These are phyloP conservation scores for Polytolypa hystricis DNA, from an alignment of 2,329 filamentous ascomycete species.

Conservation along the genomic window DNA sequence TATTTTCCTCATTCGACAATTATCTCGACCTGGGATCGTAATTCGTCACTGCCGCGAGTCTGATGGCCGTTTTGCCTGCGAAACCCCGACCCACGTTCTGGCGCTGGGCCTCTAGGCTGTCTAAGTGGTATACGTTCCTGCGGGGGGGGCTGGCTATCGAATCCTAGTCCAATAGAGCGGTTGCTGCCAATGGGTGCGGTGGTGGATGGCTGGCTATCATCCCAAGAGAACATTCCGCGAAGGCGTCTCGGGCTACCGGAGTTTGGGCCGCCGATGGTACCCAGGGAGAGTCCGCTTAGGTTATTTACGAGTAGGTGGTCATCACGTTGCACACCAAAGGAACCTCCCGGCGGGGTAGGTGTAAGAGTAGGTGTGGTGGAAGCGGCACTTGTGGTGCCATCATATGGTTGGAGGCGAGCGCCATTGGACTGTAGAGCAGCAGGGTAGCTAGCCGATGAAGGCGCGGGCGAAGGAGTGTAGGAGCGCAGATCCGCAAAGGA, in stretches of 20 bases:
- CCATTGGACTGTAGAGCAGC: slow-evolving; percentile 54
- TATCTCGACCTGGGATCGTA: slow-evolving; percentile 52
- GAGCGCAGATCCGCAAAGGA: slow-evolving; percentile 93
- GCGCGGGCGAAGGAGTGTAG: slow-evolving; percentile 86
- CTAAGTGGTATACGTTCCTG: slow-evolving; percentile 47
- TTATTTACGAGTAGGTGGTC: slow-evolving; percentile 53
- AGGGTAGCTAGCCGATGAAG: slow-evolving; percentile 80
- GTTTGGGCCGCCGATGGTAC: slow-evolving; percentile 36
- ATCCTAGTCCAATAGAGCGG: slow-evolving; percentile 48
- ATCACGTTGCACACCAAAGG: slow-evolving; percentile 40
- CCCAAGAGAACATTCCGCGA: slow-evolving; percentile 52
- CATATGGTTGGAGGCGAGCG: slow-evolving; percentile 47
- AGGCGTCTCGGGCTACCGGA: slow-evolving; percentile 47
- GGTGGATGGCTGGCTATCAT: slow-evolving; percentile 36
- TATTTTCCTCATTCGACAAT: slow-evolving; percentile 48
- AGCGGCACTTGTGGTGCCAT: slow-evolving; percentile 44
- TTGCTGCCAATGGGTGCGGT: slow-evolving; percentile 54
- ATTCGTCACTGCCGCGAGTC: slow-evolving; percentile 51
- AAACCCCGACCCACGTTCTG: slow-evolving; percentile 49
- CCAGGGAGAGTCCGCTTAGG: slow-evolving; percentile 49
- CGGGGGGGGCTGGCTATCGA: slow-evolving; percentile 42
- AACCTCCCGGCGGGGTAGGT: slow-evolving; percentile 43
- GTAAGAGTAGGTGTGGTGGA: slow-evolving; percentile 58
- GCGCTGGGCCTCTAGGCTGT: slow-evolving; percentile 51
- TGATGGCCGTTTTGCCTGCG: slow-evolving; percentile 52